These are phyloP conservation scores for Leccinellum rugosiceps DNA, from an alignment of 768 basidiomycete species.

Conservation along the genomic window DNA sequence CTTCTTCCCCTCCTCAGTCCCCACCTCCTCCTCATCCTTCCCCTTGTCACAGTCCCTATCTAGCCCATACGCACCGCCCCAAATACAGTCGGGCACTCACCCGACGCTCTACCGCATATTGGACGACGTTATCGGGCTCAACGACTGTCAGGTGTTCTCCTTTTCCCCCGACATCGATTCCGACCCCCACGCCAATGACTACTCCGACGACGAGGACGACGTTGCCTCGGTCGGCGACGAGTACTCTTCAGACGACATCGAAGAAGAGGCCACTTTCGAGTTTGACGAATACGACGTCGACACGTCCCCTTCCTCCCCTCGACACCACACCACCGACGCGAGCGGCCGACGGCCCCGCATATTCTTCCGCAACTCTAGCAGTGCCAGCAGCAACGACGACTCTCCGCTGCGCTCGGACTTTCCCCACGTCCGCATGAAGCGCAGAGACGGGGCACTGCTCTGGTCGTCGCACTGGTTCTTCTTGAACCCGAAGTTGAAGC, in stretches of 20 bases:
- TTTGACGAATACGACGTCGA: slow-evolving; percentile 82
- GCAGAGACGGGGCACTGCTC: slow-evolving; percentile 70
- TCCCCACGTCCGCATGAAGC: slow-evolving; percentile 50
- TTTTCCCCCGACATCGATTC: slow-evolving; percentile 91
- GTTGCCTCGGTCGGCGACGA: slow-evolving; percentile 63
- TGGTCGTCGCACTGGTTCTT: slow-evolving; percentile 99
- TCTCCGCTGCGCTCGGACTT: slow-evolving; percentile 34
- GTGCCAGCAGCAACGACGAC: slow-evolving; percentile 33
- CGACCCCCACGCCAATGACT: slow-evolving; percentile 89
- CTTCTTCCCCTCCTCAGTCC: slow-evolving; percentile 73
- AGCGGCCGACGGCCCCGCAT: slow-evolving; percentile 8
- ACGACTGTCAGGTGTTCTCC: slow-evolving; percentile 93
- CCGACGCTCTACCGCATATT: slow-evolving; percentile 85
- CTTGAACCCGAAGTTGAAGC: slow-evolving; percentile 87
- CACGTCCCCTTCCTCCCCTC: slow-evolving; percentile 33
- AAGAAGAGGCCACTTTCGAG: slow-evolving; percentile 71
- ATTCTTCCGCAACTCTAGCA: slow-evolving; percentile 30
- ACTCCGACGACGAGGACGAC: slow-evolving; percentile 77
- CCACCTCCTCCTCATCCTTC: slow-evolving; percentile 67
- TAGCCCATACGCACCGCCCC: slow-evolving; percentile 69
- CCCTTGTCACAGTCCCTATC: slow-evolving; percentile 55
- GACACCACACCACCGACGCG: slow-evolving; percentile 9
- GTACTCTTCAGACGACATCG: slow-evolving; percentile 66
- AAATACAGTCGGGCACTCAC: slow-evolving; percentile 79
- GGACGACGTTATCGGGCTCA: slow-evolving; percentile 84